Percentiles rank a stretch among this genome's conserved stretches.
phyloP scores from a whole-genome alignment of 2,329 filamentous ascomycete species.

The Balansia obtecta region DNA sequence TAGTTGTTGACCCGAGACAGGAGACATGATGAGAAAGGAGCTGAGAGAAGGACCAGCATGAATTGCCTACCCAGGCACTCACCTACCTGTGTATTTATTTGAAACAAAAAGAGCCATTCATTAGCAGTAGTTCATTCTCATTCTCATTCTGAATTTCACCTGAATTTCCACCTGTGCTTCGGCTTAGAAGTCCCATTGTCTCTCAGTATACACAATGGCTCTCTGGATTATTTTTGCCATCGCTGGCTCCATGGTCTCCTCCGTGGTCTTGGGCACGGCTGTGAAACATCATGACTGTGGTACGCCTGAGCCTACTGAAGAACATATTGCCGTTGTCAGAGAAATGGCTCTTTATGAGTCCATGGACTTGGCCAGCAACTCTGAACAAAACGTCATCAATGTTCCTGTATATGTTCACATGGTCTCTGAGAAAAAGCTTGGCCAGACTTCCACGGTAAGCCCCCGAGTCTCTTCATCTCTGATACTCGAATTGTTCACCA shows the following conservation, averaged over 20 bases:
- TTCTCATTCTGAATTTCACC: neutral
- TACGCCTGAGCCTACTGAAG: slow-evolving; percentile 2
- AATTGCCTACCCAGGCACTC: neutral
- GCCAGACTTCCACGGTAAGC: neutral
- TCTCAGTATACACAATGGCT: neutral
- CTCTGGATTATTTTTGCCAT: neutral
- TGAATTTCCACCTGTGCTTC: neutral
- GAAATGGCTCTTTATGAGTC: neutral
- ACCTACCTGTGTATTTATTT: neutral
- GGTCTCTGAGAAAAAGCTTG: neutral
- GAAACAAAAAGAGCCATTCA: neutral
- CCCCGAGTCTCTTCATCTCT: neutral
- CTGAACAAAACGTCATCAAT: neutral
- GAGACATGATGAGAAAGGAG: neutral
- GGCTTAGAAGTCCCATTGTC: neutral
- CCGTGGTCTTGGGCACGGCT: neutral
- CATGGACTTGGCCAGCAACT: neutral
- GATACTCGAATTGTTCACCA: neutral
- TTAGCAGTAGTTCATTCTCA: neutral
- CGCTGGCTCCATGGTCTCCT: neutral
- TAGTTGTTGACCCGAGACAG: too few relatives aligned
- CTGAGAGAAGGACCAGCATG: neutral
- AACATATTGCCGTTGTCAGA: neutral
- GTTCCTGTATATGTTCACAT: slow-evolving; percentile 3
- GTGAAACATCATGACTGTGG: neutral